These are phyloP conservation scores for Anthracocystis setariae DNA, from an alignment of 1,284 basidiomycete species.

Conservation along the genomic window DNA sequence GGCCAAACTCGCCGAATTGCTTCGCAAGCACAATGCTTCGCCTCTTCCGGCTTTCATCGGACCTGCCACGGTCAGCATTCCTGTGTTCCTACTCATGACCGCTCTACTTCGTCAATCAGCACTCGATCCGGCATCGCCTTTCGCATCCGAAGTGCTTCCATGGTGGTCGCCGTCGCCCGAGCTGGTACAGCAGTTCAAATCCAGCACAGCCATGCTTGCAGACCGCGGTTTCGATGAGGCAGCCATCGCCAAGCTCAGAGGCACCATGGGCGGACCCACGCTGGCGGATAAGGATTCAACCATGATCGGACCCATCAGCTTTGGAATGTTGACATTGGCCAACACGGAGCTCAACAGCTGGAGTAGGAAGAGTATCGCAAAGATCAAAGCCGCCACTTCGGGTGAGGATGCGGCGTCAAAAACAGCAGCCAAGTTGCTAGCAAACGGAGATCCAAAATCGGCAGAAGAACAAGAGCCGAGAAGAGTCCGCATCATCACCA, in stretches of 20 bases:
- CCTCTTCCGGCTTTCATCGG: constrained; percentile 55
- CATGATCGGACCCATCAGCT: constrained; percentile 56
- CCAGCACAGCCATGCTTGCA: constrained; percentile 48
- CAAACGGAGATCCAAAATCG: background rate
- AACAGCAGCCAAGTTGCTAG: constrained; percentile 30
- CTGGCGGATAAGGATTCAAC: constrained; percentile 58
- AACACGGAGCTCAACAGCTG: constrained; percentile 61
- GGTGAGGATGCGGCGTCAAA: constrained; percentile 26
- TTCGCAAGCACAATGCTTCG: constrained; percentile 52
- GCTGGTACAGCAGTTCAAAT: constrained; percentile 51
- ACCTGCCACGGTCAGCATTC: constrained; percentile 56
- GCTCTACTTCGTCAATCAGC: constrained; percentile 54
- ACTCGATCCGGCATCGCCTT: constrained; percentile 39
- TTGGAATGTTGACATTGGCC: constrained; percentile 59
- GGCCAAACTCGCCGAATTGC: constrained; percentile 47
- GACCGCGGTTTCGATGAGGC: constrained; percentile 59
- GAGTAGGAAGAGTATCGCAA: constrained; percentile 44
- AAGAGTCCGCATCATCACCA: constrained; percentile 73
- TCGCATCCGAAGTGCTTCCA: constrained; percentile 54
- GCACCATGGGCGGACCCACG: constrained; percentile 59
- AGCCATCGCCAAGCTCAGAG: constrained; percentile 44
- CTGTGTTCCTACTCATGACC: constrained; percentile 59
- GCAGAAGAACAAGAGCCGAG: constrained; percentile 45
- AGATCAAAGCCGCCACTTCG: constrained; percentile 23
- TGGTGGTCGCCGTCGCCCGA: constrained; percentile 63